phyloP scores from a whole-genome alignment of 148 eudicot genomes.

The Linanthus parryae region DNA sequence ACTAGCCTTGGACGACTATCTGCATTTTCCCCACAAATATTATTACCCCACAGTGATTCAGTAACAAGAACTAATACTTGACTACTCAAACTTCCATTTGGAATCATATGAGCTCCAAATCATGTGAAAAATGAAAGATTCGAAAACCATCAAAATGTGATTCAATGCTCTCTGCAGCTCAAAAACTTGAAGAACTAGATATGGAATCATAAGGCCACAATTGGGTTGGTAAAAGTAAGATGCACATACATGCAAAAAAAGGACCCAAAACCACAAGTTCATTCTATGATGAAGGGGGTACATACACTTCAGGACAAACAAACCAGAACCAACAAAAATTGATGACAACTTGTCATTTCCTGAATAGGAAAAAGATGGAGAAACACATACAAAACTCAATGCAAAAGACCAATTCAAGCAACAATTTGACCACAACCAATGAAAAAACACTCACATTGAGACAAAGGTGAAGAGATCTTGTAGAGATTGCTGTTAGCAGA shows the following conservation, averaged over 20 bases:
- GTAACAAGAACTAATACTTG: too few relatives aligned
- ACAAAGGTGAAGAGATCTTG: conserved; percentile 83
- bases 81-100: too few relatives aligned
- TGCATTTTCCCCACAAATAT: conserved; percentile 23
- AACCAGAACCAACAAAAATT: conserved; percentile 13
- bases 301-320: conserved; percentile 8
- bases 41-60: too few relatives aligned
- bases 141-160: background rate
- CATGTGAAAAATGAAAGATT: background rate
- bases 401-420: background rate
- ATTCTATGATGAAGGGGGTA: conserved; percentile 4
- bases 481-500: conserved; percentile 90
- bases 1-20: conserved; percentile 88
- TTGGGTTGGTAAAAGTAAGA: background rate
- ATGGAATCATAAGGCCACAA: background rate
- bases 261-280: conserved; percentile 4
- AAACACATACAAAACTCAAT: conserved; percentile 6
- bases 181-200: too few relatives aligned
- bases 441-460: conserved; percentile 58
- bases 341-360: background rate
- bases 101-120: too few relatives aligned
- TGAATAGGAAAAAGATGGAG: background rate
- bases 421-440: background rate
- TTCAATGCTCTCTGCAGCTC: too few relatives aligned
- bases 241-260: conserved; percentile 8